These are phyloP conservation scores for Pseudoperonospora humuli DNA, from an alignment of 352 stramenopile species.

Conservation along the genomic window DNA sequence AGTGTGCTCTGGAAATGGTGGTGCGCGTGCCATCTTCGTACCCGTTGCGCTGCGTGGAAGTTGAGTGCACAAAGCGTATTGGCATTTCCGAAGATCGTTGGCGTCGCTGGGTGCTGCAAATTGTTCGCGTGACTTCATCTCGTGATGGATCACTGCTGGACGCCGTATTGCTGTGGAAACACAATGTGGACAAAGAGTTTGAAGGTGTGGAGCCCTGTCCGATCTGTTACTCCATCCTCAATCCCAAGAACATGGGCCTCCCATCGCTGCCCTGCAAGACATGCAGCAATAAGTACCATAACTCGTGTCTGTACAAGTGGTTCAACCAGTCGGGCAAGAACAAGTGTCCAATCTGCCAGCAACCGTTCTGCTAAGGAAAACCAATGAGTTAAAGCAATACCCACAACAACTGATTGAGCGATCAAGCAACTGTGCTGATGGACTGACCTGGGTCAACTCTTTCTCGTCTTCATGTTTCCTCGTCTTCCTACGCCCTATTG, in stretches of 20 bases:
- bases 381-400: no score
- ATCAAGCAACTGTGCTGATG: no score
- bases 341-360: conserved; percentile 90
- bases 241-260: conserved; percentile 86
- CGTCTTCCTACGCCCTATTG: no score
- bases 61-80: conserved; percentile 87
- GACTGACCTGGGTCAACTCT: no score
- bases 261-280: conserved; percentile 87
- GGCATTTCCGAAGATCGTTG: conserved; percentile 87
- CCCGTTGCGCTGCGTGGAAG: conserved; percentile 86
- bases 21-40: conserved; percentile 85
- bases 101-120: conserved; percentile 90
- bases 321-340: conserved; percentile 92
- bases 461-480: no score
- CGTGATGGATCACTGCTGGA: conserved; percentile 86
- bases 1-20: conserved; percentile 87
- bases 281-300: conserved; percentile 91
- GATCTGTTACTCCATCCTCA: conserved; percentile 90
- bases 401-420: no score
- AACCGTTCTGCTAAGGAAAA: conserved; percentile 64
- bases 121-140: conserved; percentile 85
- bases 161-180: conserved; percentile 88
- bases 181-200: conserved; percentile 90
- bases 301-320: conserved; percentile 91
- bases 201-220: conserved; percentile 88